Percentiles rank a stretch among this genome's conserved stretches.
Evolutionary conservation across 2,329 filamentous ascomycete species (phyloP).

Genomic region (Emergomyces pasteurianus): DNA sequence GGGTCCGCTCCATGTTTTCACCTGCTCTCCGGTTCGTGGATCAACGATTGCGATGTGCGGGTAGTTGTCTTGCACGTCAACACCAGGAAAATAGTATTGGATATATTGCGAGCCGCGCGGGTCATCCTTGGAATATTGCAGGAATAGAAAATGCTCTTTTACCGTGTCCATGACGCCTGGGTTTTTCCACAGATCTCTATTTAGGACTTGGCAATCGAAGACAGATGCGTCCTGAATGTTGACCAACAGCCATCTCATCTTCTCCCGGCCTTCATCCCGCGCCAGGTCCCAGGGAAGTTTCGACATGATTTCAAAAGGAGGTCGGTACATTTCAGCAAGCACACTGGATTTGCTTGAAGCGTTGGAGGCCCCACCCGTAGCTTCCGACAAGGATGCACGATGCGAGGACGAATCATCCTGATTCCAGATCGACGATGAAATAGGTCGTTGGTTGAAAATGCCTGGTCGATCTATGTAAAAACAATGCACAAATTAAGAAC

Average conservation of each 20-base stretch:
- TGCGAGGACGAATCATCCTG: constrained; percentile 36
- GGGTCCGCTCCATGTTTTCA: constrained; percentile 86
- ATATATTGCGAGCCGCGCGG: constrained; percentile 67
- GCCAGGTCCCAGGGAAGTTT: constrained; percentile 71
- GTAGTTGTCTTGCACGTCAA: constrained; percentile 78
- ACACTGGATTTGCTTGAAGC: constrained; percentile 58
- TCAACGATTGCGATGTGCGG: constrained; percentile 95
- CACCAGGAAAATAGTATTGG: constrained; percentile 74
- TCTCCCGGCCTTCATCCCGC: constrained; percentile 71
- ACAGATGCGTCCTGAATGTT: constrained; percentile 90
- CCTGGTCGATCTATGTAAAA: constrained; percentile 36
- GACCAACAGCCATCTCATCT: constrained; percentile 87
- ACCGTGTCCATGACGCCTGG: constrained; percentile 64
- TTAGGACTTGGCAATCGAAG: constrained; percentile 89
- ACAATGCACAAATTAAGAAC: constrained; percentile 2
- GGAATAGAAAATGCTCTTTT: constrained; percentile 84
- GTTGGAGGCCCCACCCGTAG: constrained; percentile 55
- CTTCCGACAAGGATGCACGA: constrained; percentile 44
- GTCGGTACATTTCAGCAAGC: constrained; percentile 83
- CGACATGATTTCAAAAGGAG: constrained; percentile 81
- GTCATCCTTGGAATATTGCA: constrained; percentile 87
- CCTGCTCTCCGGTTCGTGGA: constrained; percentile 87
- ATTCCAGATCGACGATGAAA: constrained; percentile 47
- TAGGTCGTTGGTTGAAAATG: constrained; percentile 56
- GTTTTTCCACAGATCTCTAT: constrained; percentile 94